Conservation (phyloP, 331 rosid genomes). For the Quercus lobata region DNA sequence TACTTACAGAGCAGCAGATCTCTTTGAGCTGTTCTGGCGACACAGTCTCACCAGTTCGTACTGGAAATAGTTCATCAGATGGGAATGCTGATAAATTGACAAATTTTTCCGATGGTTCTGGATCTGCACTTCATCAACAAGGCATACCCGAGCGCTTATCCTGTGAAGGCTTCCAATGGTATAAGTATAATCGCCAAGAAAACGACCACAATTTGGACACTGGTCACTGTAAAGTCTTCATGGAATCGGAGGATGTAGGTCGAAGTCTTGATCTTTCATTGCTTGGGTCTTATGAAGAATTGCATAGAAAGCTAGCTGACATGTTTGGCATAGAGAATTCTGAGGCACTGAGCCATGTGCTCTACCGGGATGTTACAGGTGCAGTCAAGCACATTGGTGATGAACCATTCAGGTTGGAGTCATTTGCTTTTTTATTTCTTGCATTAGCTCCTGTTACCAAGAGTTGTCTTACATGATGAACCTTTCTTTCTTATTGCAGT, state of each 20-base stretch:
- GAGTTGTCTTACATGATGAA: background rate
- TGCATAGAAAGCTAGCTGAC: conserved; percentile 55
- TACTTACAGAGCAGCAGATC: conserved; percentile 71
- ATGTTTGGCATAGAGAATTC: conserved; percentile 74
- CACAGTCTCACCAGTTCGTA: conserved; percentile 55
- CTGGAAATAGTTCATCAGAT: conserved; percentile 62
- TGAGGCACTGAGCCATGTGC: conserved; percentile 53
- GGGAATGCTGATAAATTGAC: conserved; percentile 54
- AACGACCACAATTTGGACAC: conserved; percentile 45
- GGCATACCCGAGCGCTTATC: conserved; percentile 39
- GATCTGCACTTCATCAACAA: conserved; percentile 51
- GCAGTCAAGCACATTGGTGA: conserved; percentile 72
- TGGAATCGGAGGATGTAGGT: conserved; percentile 75
- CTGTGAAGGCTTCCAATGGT: conserved; percentile 53
- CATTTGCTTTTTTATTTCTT: background rate
- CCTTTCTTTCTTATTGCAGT: conserved; percentile 42
- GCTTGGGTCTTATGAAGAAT: conserved; percentile 60
- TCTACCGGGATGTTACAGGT: conserved; percentile 58
- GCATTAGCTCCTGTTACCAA: background rate
- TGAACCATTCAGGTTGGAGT: conserved; percentile 61
- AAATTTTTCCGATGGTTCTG: conserved; percentile 48
- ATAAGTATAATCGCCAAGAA: conserved; percentile 44
- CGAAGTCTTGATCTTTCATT: conserved; percentile 65
- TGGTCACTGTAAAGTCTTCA: conserved; percentile 73
- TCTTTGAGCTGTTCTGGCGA: conserved; percentile 64